Base-by-base conservation (phyloP, 768 basidiomycete genomes). In the Lyophyllum decastes region DNA sequence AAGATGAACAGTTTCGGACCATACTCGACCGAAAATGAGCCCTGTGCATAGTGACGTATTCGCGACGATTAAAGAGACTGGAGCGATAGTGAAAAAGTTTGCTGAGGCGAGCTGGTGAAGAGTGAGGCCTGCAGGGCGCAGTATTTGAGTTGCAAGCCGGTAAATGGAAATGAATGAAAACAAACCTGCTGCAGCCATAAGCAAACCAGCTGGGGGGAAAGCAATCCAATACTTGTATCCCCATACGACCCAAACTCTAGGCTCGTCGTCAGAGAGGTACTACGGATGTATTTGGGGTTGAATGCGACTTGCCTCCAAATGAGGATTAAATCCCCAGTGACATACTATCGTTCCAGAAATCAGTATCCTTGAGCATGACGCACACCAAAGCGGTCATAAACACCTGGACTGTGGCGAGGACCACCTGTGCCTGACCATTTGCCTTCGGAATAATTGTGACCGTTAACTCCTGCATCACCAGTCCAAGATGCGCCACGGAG, bases 161-260 rank as follows among this genome's bases (percentile, higher is more conserved):
- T 33, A 4, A 19, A 19, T 30, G 12, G 12, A 33, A 40, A 34
- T 25, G 10, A 33, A 24, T 6, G 9, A 21, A 17, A 40, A 38
- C 35, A 4, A 6, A 25, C 49, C 49, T 24, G 22, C 35, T 11
- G 34, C 49, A 38, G 33, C n/a, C 6, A 38, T 12, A 49, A 58
- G 38, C 46, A 52, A 44, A 6, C 35, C 38, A 7, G 55, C 30
- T 9, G 60, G 60, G 9, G 49, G 45, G 17, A 55, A 2, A 14
- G 49, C 50, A n/a, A 61, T 33, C 52, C 53, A 61, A 33, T 52
- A 30, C 34, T 50, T 54, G 25, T 35, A 35, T 6, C 49, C 56
- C 60, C 60, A 61, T n/a, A 61, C 52, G 27, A 51, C 43, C 60
- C 60, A 61, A 24, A 61, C 49, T 38, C 60, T 61, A 44, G 24